Conservation (phyloP, 2,329 filamentous ascomycete species). For the Uncinocarpus reesii region DNA sequence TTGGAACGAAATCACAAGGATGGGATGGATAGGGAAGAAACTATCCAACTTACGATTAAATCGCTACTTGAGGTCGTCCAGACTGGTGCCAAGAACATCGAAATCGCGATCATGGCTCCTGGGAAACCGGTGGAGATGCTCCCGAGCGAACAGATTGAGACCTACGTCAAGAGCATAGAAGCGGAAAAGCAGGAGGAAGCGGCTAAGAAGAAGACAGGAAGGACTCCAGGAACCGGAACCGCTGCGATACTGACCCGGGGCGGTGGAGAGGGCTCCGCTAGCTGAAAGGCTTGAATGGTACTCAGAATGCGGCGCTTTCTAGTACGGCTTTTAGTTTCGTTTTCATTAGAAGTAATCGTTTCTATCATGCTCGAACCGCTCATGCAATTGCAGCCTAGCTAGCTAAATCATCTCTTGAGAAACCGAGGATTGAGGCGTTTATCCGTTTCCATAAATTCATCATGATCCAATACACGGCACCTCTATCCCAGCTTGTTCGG, state of each 20-base stretch:
- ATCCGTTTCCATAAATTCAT: not conserved
- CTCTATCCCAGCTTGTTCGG: constrained; percentile 64
- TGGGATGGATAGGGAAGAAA: constrained; percentile 90
- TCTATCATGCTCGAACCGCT: constrained; percentile 2
- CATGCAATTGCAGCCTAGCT: not conserved
- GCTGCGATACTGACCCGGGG: constrained; percentile 64
- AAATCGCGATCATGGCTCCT: constrained; percentile 96
- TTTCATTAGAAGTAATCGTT: constrained; percentile 4
- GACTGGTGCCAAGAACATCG: constrained; percentile 98
- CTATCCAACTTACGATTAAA: constrained; percentile 95
- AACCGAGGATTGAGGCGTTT: not conserved
- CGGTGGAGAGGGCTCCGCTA: constrained; percentile 29
- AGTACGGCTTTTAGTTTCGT: not conserved
- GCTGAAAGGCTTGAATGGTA: constrained; percentile 15
- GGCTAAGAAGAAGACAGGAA: constrained; percentile 83
- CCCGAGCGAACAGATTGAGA: constrained; percentile 89
- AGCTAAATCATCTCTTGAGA: not conserved
- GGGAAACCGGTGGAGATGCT: constrained; percentile 88
- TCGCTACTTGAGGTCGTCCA: constrained; percentile 96
- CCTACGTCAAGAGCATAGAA: constrained; percentile 97
- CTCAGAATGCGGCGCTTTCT: not conserved
- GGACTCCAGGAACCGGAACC: constrained; percentile 33
- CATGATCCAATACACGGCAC: not conserved
- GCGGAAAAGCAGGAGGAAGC: constrained; percentile 99
- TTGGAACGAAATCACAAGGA: constrained; percentile 98